A percentile compares a stretch with the other conserved stretches of the same genome.
These are phyloP conservation scores for Chrysoporthe cubensis DNA, from an alignment of 2,329 filamentous ascomycete species.

Conservation along the genomic window DNA sequence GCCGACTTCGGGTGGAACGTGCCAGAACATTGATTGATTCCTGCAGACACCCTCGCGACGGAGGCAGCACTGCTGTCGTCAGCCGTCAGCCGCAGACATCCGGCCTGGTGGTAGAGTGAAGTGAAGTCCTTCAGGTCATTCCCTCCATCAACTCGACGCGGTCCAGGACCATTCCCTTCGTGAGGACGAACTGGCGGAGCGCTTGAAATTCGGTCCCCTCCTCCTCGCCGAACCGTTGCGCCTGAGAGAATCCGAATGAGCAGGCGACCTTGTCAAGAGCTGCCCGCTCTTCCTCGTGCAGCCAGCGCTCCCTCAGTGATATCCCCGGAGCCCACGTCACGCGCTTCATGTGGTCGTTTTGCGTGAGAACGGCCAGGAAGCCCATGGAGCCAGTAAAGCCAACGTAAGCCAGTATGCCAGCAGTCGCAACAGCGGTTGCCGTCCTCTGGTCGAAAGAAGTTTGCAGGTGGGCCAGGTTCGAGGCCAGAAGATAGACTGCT, in stretches of 20 bases:
- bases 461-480: conserved; percentile 68
- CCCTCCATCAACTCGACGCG: conserved; percentile 89
- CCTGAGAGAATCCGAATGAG: conserved; percentile 89
- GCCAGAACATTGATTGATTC: not conserved
- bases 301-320: conserved; percentile 79
- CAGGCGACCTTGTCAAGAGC: conserved; percentile 84
- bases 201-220: conserved; percentile 88
- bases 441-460: conserved; percentile 75
- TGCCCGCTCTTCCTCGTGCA: conserved; percentile 86
- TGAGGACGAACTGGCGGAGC: conserved; percentile 79
- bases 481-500: conserved; percentile 72
- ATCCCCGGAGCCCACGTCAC: conserved; percentile 89
- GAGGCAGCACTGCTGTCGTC: not conserved
- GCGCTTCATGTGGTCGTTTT: conserved; percentile 93
- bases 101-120: not conserved
- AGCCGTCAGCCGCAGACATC: not conserved
- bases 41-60: not conserved
- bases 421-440: conserved; percentile 79
- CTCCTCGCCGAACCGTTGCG: conserved; percentile 82
- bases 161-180: conserved; percentile 89
- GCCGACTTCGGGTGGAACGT: not conserved
- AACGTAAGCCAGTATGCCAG: conserved; percentile 82
- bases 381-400: conserved; percentile 81
- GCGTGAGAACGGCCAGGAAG: conserved; percentile 79
- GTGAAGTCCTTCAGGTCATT: conserved; percentile 56